phyloP scores from a whole-genome alignment of 2,329 filamentous ascomycete genomes.

The Aspergillus fischeri region DNA sequence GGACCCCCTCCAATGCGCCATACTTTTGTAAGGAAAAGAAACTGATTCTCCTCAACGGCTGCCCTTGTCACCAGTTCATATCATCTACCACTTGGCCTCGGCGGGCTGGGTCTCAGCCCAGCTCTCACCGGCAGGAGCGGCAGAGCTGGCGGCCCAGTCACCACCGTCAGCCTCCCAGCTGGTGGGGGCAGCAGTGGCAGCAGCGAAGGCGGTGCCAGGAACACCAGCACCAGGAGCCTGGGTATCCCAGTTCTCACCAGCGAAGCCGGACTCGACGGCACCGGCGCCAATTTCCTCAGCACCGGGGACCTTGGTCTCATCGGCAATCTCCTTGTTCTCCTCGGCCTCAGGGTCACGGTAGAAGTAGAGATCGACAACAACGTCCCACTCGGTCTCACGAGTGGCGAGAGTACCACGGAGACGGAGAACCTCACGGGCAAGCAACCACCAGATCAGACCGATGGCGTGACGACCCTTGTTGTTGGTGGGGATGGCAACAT shows the following conservation, averaged over 20 bases:
- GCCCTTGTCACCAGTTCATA: conserved; percentile 21
- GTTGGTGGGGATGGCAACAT: conserved; percentile 99
- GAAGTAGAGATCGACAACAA: conserved; percentile 99
- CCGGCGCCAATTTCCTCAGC: conserved; percentile 78
- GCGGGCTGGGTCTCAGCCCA: conserved; percentile 39
- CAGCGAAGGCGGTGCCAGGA: conserved; percentile 62
- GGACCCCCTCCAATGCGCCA: conserved; percentile 21
- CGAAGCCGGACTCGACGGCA: conserved; percentile 76
- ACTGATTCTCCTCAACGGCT: conserved; percentile 26
- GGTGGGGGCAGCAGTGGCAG: conserved; percentile 60
- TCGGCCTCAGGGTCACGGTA: conserved; percentile 99
- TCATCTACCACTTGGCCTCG: conserved; percentile 40
- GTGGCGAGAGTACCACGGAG: conserved; percentile 94
- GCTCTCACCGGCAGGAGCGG: conserved; percentile 34
- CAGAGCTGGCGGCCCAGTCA: conserved; percentile 51
- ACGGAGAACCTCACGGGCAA: conserved; percentile 98
- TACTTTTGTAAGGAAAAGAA: conserved; percentile 19
- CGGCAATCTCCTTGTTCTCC: conserved; percentile 90
- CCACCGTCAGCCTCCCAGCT: conserved; percentile 58
- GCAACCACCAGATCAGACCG: conserved; percentile 98
- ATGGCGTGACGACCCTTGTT: conserved; percentile 99
- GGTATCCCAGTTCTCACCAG: conserved; percentile 79
- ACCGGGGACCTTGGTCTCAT: conserved; percentile 76
- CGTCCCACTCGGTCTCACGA: conserved; percentile 97
- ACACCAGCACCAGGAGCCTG: conserved; percentile 57